These are phyloP conservation scores for Nannizziopsis barbatae DNA, from an alignment of 2,329 filamentous ascomycete species.

Conservation along the genomic window DNA sequence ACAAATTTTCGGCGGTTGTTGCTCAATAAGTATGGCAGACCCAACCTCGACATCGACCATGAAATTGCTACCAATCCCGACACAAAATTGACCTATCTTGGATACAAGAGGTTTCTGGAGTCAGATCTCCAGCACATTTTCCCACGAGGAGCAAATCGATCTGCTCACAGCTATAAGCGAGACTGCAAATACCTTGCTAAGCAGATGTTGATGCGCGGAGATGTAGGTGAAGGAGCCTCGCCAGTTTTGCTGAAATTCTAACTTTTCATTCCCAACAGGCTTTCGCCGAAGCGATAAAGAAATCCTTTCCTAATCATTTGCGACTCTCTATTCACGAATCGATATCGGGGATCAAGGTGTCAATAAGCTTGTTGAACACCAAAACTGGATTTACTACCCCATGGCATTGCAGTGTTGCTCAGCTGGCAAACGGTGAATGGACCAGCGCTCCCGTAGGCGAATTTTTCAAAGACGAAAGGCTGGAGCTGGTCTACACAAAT, in stretches of 20 bases:
- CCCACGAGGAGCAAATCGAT: neutral
- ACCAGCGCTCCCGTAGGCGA: slow-evolving; percentile 4
- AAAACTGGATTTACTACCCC: slow-evolving; percentile 5
- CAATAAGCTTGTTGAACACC: slow-evolving; percentile 1
- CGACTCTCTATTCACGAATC: slow-evolving; percentile 6
- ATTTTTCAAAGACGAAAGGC: neutral
- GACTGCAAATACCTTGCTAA: slow-evolving; percentile 6
- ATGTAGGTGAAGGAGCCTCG: neutral
- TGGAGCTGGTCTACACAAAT: no score
- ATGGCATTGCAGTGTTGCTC: slow-evolving; percentile 4
- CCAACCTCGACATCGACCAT: slow-evolving; percentile 1
- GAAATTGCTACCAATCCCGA: slow-evolving; percentile 3
- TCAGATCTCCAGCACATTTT: slow-evolving; percentile 6
- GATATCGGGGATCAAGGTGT: neutral
- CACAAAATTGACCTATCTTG: slow-evolving; percentile 3
- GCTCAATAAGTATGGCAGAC: neutral
- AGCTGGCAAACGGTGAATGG: slow-evolving; percentile 4
- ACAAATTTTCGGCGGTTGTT: slow-evolving; percentile 2
- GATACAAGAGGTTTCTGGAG: slow-evolving; percentile 4
- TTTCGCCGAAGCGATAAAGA: slow-evolving; percentile 4
- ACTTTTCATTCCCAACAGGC: neutral
- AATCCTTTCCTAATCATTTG: slow-evolving; percentile 1
- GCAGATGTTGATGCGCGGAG: slow-evolving; percentile 4
- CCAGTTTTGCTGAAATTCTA: neutral
- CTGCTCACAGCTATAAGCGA: slow-evolving; percentile 5